Conservation (phyloP, 768 basidiomycete species). For the Tylopilus vinaceipallidus region DNA sequence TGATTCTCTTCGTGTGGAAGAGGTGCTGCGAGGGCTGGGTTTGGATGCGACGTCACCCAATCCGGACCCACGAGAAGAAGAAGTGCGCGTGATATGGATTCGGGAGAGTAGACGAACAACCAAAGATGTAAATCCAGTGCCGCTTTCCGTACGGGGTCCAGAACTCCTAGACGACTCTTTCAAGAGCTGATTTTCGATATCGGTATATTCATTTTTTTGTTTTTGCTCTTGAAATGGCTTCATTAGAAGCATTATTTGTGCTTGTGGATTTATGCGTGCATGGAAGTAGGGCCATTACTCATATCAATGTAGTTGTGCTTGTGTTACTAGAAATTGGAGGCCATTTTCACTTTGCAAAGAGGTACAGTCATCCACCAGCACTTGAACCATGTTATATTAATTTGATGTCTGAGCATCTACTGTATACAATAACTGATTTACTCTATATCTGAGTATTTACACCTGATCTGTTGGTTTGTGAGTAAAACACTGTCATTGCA, state of each 20-base stretch:
- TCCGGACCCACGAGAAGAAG: slow-evolving; percentile 42
- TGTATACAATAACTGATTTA: too few relatives aligned
- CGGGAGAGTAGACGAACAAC: slow-evolving; percentile 38
- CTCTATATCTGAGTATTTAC: too few relatives aligned
- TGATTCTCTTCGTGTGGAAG: slow-evolving; percentile 63
- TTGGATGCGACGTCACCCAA: slow-evolving; percentile 13
- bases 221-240: slow-evolving; percentile 8
- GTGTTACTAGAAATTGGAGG: too few relatives aligned
- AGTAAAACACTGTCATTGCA: too few relatives aligned
- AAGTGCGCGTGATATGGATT: slow-evolving; percentile 41
- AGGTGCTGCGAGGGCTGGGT: slow-evolving; percentile 70
- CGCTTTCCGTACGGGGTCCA: slow-evolving; percentile 2
- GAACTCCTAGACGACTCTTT: slow-evolving; percentile 34
- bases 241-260: slow-evolving; percentile 17
- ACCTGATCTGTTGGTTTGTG: too few relatives aligned
- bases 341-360: too few relatives aligned
- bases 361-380: too few relatives aligned
- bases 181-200: slow-evolving; percentile 25
- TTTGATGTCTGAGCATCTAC: too few relatives aligned
- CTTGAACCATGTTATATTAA: too few relatives aligned
- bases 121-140: slow-evolving; percentile 34
- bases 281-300: slow-evolving; percentile 2
- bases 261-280: slow-evolving; percentile 26
- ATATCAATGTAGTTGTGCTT: slow-evolving; percentile 10
- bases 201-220: slow-evolving; percentile 10